phyloP scores from a whole-genome alignment of 495 filamentous ascomycete genomes.

The Tuber microsphaerosporum region DNA sequence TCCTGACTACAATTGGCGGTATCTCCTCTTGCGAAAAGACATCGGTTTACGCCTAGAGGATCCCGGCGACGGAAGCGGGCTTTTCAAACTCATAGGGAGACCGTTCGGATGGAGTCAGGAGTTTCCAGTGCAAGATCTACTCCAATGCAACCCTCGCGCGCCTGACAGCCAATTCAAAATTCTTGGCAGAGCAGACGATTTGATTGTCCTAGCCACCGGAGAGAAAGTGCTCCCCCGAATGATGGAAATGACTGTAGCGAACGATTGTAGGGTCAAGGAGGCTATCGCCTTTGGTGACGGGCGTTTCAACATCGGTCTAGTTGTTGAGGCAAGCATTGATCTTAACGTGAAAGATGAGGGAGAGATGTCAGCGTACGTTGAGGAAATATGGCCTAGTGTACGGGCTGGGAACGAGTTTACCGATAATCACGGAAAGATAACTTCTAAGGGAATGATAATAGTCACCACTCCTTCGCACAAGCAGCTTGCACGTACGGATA shows the following conservation, averaged over 20 bases:
- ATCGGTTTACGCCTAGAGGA: slow-evolving; percentile 34
- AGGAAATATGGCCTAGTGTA: slow-evolving; percentile 28
- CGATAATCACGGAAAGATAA: slow-evolving; percentile 31
- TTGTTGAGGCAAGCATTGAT: slow-evolving; percentile 25
- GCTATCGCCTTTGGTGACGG: slow-evolving; percentile 35
- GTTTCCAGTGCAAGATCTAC: slow-evolving; percentile 54
- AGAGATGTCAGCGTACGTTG: slow-evolving; percentile 19
- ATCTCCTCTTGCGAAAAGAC: slow-evolving; percentile 47
- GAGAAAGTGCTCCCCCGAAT: slow-evolving; percentile 49
- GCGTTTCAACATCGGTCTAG: slow-evolving; percentile 34
- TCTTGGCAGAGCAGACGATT: slow-evolving; percentile 49
- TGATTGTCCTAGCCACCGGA: slow-evolving; percentile 52
- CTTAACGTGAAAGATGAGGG: slow-evolving; percentile 14
- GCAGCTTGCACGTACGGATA: slow-evolving; percentile 26
- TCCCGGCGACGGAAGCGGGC: slow-evolving; percentile 40
- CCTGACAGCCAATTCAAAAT: slow-evolving; percentile 44
- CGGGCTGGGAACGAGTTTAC: slow-evolving; percentile 32
- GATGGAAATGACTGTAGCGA: slow-evolving; percentile 37
- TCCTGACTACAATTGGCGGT: slow-evolving; percentile 53
- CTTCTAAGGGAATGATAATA: slow-evolving; percentile 26
- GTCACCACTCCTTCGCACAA: slow-evolving; percentile 26
- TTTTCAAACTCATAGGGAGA: slow-evolving; percentile 54
- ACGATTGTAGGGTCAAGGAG: slow-evolving; percentile 25
- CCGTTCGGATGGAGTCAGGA: slow-evolving; percentile 54
- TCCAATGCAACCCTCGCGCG: slow-evolving; percentile 49